Conservation (phyloP, 495 filamentous ascomycete genomes). For the Aspergillus panamensis region DNA sequence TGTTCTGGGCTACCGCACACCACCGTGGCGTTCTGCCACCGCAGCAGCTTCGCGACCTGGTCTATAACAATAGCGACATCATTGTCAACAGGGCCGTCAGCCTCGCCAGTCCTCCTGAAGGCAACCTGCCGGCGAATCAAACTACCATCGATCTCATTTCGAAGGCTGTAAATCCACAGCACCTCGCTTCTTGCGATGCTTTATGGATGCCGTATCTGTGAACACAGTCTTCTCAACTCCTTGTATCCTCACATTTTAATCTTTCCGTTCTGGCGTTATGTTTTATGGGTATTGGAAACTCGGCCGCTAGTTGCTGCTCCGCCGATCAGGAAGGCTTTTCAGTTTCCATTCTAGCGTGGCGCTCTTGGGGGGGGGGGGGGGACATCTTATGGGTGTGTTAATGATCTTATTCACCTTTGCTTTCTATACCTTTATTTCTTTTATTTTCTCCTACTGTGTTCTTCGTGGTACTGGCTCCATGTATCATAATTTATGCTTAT, state of each 20-base stretch:
- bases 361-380: slow-evolving; percentile 25
- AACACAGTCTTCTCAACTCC: slow-evolving; percentile 16
- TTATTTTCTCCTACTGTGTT: slow-evolving; percentile 16
- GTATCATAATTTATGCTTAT: slow-evolving; percentile 12
- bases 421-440: slow-evolving; percentile 13
- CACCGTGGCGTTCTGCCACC: slow-evolving; percentile 67
- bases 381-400: slow-evolving; percentile 25
- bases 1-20: slow-evolving; percentile 88
- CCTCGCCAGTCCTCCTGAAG: slow-evolving; percentile 61
- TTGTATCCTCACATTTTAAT: slow-evolving; percentile 13
- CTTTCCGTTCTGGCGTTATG: slow-evolving; percentile 21
- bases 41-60: slow-evolving; percentile 74
- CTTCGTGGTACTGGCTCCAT: slow-evolving; percentile 8
- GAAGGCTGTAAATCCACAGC: slow-evolving; percentile 79
- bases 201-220: slow-evolving; percentile 98
- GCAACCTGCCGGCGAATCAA: slow-evolving; percentile 87
- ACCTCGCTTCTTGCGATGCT: slow-evolving; percentile 78
- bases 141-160: slow-evolving; percentile 90
- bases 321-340: slow-evolving; percentile 18
- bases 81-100: slow-evolving; percentile 86
- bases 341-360: slow-evolving; percentile 34
- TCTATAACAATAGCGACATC: slow-evolving; percentile 81
- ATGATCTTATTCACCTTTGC: slow-evolving; percentile 23
- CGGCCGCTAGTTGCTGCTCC: slow-evolving; percentile 12
- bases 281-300: slow-evolving; percentile 17